Base-by-base conservation (phyloP, 2,329 filamentous ascomycete species). In the Elsinoe fawcettii region DNA sequence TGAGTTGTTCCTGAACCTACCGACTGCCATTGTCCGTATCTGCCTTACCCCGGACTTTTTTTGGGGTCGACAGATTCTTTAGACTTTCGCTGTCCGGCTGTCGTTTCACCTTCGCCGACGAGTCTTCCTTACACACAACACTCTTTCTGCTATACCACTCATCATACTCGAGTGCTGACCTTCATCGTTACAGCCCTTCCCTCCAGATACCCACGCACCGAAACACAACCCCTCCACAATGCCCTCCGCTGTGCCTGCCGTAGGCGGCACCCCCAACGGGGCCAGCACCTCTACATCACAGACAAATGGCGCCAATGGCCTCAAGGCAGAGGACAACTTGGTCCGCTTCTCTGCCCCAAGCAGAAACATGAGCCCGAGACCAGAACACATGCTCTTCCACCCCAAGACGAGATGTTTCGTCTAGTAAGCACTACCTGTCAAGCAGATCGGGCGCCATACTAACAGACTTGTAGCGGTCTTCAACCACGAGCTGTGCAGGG, bases 391-490 rank as follows among this genome's bases (percentile, higher is more conserved):
- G 62, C 89, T 99, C 71, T 99, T 97, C 86, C 93, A 93, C 82
- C 85, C 91, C 78, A 99, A 97, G 88, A 97, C 93, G 73, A 83
- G 93, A 92, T 97, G 93, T 82, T 95, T 99, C 74, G 93, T 99
- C 76, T 99, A 99, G 82, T 85, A 76, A 78, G 82, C 75, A 20
- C 43, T 39, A 56, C 30, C 51, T 22, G 6, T 34, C 34, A 6
- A 22, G 34, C 11, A 30, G 47, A 16, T 5, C 5, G 18, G 4
- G 14, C n/a, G n/a, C 25, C n/a, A 9, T 43, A 41, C 69, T 73
- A 60, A 74, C 63, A 66, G 46, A 36, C 36, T 32, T 9, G 53
- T 67, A 85, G 82, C 79, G 93, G 93, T 75, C 89, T 99, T 72
- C 93, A 99, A 80, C 92, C 93, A 71, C 86, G 91, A 67, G 77